Base-by-base conservation (phyloP, 2,329 filamentous ascomycete species). In the Monosporascus sp. region DNA sequence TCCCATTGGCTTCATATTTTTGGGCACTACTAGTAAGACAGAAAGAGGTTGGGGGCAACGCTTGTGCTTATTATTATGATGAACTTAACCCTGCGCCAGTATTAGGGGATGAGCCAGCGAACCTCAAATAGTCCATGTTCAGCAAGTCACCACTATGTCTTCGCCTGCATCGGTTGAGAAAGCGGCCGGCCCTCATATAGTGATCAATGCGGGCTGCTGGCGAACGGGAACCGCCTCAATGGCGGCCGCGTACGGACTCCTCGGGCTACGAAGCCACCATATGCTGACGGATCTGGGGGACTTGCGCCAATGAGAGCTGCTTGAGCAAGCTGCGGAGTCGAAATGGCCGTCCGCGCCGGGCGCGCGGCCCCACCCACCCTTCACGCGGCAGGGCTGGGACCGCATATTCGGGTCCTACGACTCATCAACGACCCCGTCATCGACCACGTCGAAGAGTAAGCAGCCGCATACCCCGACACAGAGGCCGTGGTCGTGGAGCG, bases 401-500 rank as follows among this genome's bases (percentile, higher is more conserved):
- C 24, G 35, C 20, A 11, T 56, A 37, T 55, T 51, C 35, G 52
- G 51, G 37, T n/a, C 18, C 15, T 60, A 60, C 51, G 58, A 57
- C n/a, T n/a, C n/a, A n/a, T n/a, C n/a, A n/a, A n/a, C n/a, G n/a
- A n/a, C 35, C 53, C 50, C 35, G 45, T 58, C 6, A 58, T 56
- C 5, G 59, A 61, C 26, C 18, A 56, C 46, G 51, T 55, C 35
- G 49, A 46, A 8, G 38, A 57, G 41, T 50, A 59, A 5, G 28
- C 55, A 18, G 35, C 46, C 1, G 55, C 52, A 7, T 62, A 58
- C 26, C 58, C 58, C 2, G 53, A 55, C 8, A 56, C 59, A 47
- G 55, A 54, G 24, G 56, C 59, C 14, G 56, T 60, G 24, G 35
- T 60, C 8, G 52, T 58, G 8, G 50, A 58, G 51, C 51, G 59